Evolutionary conservation across 495 filamentous ascomycete genomes (phyloP).

Genomic region (Trichocladium uniseriatum): DNA sequence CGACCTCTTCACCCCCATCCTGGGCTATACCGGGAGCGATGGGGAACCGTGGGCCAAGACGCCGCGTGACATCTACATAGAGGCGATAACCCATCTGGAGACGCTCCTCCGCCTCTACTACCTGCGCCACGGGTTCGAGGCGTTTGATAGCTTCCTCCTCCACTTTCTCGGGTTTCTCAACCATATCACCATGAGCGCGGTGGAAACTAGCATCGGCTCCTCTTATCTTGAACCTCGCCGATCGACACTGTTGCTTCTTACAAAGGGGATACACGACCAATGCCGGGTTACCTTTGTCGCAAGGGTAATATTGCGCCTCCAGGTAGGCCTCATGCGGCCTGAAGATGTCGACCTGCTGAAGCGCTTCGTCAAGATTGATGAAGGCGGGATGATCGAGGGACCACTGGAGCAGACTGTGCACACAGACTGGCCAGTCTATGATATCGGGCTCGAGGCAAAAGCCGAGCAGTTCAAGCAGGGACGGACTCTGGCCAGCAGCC

Average conservation of each 20-base stretch:
- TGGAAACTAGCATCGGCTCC: conserved; percentile 9
- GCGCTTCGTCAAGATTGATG: conserved; percentile 16
- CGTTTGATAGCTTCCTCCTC: conserved; percentile 25
- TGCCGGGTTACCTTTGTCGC: conserved; percentile 23
- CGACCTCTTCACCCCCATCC: conserved; percentile 16
- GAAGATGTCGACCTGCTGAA: conserved; percentile 19
- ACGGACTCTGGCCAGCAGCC: conserved; percentile 7
- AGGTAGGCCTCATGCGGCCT: conserved; percentile 15
- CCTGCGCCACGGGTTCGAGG: conserved; percentile 33
- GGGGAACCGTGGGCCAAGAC: not conserved
- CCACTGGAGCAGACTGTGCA: conserved; percentile 19
- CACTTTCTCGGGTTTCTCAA: conserved; percentile 27
- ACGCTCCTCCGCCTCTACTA: conserved; percentile 34
- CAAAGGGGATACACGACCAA: conserved; percentile 33
- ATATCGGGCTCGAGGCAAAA: conserved; percentile 10
- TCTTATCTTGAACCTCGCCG: conserved; percentile 19
- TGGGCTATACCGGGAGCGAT: conserved; percentile 14
- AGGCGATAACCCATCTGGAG: conserved; percentile 26
- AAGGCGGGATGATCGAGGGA: conserved; percentile 10
- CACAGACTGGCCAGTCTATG: conserved; percentile 21
- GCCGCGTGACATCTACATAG: conserved; percentile 14
- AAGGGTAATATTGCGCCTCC: conserved; percentile 15
- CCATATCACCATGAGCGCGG: conserved; percentile 23
- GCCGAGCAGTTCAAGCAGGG: conserved; percentile 6
- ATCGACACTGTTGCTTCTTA: conserved; percentile 27